Evolutionary conservation across 148 eudicot species (phyloP).

Genomic region (Camellia japonica): DNA sequence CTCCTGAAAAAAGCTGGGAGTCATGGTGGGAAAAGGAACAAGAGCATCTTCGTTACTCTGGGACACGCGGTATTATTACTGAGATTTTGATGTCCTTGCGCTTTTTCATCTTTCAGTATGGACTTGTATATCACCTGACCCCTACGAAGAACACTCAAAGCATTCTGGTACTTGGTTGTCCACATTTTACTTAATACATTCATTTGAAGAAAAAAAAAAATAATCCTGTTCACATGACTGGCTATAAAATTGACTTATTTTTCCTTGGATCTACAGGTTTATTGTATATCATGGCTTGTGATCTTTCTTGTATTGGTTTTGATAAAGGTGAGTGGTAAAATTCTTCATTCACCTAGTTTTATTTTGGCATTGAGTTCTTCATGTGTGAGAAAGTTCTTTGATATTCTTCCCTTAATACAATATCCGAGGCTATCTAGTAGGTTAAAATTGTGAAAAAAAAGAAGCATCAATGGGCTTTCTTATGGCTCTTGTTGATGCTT

Average conservation of each 20-base stretch:
- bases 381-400: background rate
- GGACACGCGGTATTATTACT: slow-evolving; percentile 24
- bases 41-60: slow-evolving; percentile 31
- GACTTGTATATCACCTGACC: slow-evolving; percentile 46
- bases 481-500: background rate
- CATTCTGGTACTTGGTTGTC: slow-evolving; percentile 12
- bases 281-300: slow-evolving; percentile 20
- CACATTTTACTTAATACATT: background rate
- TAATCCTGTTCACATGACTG: background rate
- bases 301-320: slow-evolving; percentile 17
- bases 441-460: background rate
- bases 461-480: background rate
- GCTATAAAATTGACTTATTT: background rate
- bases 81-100: slow-evolving; percentile 43
- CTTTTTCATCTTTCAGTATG: slow-evolving; percentile 48
- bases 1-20: slow-evolving; percentile 26
- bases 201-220: background rate
- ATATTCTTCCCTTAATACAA: background rate
- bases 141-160: slow-evolving; percentile 25
- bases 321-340: slow-evolving; percentile 12
- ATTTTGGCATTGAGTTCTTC: background rate
- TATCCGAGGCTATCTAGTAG: background rate
- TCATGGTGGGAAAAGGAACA: slow-evolving; percentile 32
- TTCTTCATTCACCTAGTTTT: background rate
- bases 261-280: slow-evolving; percentile 7